These are phyloP conservation scores for Fusarium protoensiforme DNA, from an alignment of 2,329 filamentous ascomycete genomes.

Conservation along the genomic window DNA sequence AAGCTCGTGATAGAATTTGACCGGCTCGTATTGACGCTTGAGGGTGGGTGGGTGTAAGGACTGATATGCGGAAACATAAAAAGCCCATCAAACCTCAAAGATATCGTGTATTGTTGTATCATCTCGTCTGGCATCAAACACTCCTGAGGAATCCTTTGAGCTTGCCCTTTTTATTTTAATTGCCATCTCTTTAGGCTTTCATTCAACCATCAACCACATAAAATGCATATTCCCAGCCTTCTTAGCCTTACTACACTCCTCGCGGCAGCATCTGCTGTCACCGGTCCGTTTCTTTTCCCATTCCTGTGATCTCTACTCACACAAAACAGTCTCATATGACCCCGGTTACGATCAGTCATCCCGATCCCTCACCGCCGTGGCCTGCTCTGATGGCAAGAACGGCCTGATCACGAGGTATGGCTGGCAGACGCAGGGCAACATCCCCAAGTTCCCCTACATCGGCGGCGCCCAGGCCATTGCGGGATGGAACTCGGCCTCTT, in stretches of 20 bases:
- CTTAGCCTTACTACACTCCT: constrained; percentile 50
- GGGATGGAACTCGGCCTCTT: constrained; percentile 66
- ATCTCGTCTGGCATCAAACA: not conserved
- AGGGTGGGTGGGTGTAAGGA: not conserved
- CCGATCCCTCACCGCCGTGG: constrained; percentile 65
- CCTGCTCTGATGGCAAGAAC: constrained; percentile 76
- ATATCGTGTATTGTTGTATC: not conserved
- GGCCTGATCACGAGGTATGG: constrained; percentile 72
- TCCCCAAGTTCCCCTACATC: constrained; percentile 65
- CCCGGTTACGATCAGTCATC: constrained; percentile 71
- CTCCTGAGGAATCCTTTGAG: not conserved
- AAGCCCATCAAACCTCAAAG: not conserved
- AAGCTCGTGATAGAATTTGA: not conserved
- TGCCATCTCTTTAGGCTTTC: not conserved
- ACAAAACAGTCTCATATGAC: constrained; percentile 72
- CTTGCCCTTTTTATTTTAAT: not conserved
- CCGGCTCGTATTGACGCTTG: not conserved
- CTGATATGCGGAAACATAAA: not conserved
- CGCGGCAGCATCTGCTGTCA: constrained; percentile 47
- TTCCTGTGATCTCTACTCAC: constrained; percentile 1
- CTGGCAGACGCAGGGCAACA: constrained; percentile 64
- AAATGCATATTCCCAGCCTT: constrained; percentile 56
- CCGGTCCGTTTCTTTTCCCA: constrained; percentile 35
- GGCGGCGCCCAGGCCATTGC: constrained; percentile 63
- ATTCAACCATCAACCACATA: constrained; percentile 19